These are phyloP conservation scores for Pichia sp. DNA, from an alignment of 1,139 yeast species.

Conservation along the genomic window DNA sequence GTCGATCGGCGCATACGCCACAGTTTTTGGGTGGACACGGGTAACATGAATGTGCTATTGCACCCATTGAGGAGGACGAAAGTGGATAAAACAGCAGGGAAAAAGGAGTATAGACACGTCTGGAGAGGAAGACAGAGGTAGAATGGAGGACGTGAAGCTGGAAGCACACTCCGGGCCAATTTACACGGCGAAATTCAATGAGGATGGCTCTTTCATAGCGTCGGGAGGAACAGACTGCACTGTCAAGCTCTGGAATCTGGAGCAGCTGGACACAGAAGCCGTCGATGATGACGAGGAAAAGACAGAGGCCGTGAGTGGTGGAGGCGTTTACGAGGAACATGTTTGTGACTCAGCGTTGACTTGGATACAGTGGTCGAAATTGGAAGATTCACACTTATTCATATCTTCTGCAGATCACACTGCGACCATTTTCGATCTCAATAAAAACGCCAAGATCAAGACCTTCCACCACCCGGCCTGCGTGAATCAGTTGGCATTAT, in stretches of 20 bases:
- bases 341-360: slow-evolving; percentile 45
- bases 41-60: not conserved
- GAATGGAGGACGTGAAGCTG: not conserved
- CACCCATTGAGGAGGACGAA: not conserved
- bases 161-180: slow-evolving; percentile 44
- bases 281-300: not conserved
- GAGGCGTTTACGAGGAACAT: slow-evolving; percentile 13
- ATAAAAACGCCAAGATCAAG: slow-evolving; percentile 53
- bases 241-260: slow-evolving; percentile 44
- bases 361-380: slow-evolving; percentile 42
- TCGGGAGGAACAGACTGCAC: slow-evolving; percentile 51
- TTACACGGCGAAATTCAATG: slow-evolving; percentile 41
- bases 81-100: not conserved
- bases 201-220: slow-evolving; percentile 42
- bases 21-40: not conserved
- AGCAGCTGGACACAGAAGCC: slow-evolving; percentile 29
- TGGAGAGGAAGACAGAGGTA: no score
- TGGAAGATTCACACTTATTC: slow-evolving; percentile 36
- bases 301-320: not conserved
- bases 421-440: slow-evolving; percentile 51
- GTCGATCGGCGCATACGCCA: not conserved
- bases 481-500: slow-evolving; percentile 49
- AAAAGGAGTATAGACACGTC: not conserved
- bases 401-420: slow-evolving; percentile 52
- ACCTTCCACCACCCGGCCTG: slow-evolving; percentile 49